A percentile compares a stretch with the other conserved stretches of the same genome.
Evolutionary conservation across 306 rosid species (phyloP).

Genomic region (Cyclanthera cordifolia): DNA sequence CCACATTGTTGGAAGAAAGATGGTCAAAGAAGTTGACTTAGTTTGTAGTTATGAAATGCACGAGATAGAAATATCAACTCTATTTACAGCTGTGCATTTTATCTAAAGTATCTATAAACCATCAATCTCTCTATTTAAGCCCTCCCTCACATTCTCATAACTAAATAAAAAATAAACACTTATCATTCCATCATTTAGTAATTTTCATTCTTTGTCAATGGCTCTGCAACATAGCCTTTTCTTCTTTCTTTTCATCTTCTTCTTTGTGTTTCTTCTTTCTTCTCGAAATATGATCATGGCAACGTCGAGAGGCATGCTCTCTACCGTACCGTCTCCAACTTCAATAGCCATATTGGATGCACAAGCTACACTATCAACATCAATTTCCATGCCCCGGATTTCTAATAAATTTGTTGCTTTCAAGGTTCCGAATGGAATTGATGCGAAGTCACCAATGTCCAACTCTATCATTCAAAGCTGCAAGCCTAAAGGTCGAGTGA

Average conservation of each 20-base stretch:
- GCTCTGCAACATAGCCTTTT: neutral
- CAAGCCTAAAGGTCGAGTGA: neutral
- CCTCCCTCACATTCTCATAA: neutral
- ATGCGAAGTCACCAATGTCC: neutral
- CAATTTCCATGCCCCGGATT: neutral
- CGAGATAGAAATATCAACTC: neutral
- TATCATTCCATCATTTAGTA: neutral
- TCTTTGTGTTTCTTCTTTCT: neutral
- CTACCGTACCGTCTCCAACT: neutral
- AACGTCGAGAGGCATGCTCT: neutral
- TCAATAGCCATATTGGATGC: neutral
- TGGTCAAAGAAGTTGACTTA: neutral
- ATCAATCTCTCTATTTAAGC: neutral
- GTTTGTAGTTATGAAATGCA: neutral
- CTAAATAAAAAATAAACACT: neutral
- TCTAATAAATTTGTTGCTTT: neutral
- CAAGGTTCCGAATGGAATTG: neutral
- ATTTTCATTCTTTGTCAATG: neutral
- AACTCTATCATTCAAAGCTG: neutral
- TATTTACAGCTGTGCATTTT: neutral
- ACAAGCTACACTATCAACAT: neutral
- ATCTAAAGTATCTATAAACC: neutral
- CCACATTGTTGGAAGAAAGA: neutral
- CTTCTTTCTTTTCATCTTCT: neutral
- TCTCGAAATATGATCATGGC: neutral